Evolutionary conservation across 1,284 basidiomycete genomes (phyloP).

Genomic region (Lentinula novae-zelandiae): DNA sequence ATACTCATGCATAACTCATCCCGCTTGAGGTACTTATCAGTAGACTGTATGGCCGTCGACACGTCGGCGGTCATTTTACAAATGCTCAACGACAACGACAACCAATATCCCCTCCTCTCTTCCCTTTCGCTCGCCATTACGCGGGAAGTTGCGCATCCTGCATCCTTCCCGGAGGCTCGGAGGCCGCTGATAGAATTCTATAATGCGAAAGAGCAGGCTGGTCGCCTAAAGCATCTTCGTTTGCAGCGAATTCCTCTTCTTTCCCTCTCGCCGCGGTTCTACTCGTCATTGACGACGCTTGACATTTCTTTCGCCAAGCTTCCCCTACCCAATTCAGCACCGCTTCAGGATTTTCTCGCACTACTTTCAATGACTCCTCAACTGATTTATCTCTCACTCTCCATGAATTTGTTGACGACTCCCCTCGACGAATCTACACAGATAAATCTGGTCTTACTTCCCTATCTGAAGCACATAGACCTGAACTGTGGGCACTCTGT

Average conservation of each 20-base stretch:
- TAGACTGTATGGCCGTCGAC: constrained; percentile 26
- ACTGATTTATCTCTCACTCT: constrained; percentile 6
- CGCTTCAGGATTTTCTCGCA: constrained; percentile 15
- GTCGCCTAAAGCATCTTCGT: constrained; percentile 30
- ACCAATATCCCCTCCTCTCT: constrained; percentile 26
- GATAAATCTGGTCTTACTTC: constrained; percentile 10
- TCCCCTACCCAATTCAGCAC: constrained; percentile 24
- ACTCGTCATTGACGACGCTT: constrained; percentile 34
- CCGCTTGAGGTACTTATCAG: constrained; percentile 31
- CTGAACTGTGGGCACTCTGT: constrained; percentile 35
- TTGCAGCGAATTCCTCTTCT: constrained; percentile 37
- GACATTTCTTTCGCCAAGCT: constrained; percentile 30
- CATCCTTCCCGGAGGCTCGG: constrained; percentile 20
- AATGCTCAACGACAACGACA: constrained; percentile 18
- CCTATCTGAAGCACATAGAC: constrained; percentile 34
- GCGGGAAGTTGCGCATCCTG: constrained; percentile 17
- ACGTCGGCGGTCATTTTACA: constrained; percentile 22
- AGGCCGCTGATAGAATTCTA: constrained; percentile 7
- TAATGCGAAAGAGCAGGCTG: background rate
- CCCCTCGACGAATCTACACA: constrained; percentile 14
- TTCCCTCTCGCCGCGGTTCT: constrained; percentile 29
- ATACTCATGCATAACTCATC: constrained; percentile 22
- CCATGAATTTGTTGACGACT: background rate
- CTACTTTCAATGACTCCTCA: constrained; percentile 26
- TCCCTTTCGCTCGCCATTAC: constrained; percentile 30